phyloP scores from a whole-genome alignment of 768 basidiomycete genomes.

The Boletus vinaceobasis region DNA sequence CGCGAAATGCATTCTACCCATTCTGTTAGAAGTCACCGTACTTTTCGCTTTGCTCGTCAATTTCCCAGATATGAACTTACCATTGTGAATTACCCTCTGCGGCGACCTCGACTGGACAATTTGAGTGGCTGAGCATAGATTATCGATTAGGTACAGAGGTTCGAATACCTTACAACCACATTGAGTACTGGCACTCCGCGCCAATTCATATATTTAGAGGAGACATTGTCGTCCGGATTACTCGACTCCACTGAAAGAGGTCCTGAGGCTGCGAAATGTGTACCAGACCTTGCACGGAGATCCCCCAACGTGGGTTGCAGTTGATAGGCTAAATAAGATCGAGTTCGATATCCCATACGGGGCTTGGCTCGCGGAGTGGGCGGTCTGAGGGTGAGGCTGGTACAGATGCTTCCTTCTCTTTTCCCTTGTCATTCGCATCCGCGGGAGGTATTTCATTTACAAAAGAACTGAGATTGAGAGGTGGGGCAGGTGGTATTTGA shows the following conservation, averaged over 20 bases:
- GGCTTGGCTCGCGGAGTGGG: conserved; percentile 47
- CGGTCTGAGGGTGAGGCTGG: conserved; percentile 4
- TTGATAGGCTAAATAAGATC: conserved; percentile 38
- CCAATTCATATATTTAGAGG: neutral
- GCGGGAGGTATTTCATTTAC: neutral
- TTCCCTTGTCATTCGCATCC: conserved; percentile 10
- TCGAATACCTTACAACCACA: neutral
- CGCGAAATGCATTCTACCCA: neutral
- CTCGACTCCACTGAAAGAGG: neutral
- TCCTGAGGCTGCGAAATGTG: neutral
- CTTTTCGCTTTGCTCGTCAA: neutral
- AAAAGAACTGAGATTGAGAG: neutral
- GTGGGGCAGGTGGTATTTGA: conserved; percentile 15
- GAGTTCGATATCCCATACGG: conserved; percentile 72
- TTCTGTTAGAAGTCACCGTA: neutral
- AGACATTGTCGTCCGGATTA: neutral
- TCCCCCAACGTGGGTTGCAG: conserved; percentile 12
- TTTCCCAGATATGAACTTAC: neutral
- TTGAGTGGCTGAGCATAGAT: neutral
- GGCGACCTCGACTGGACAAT: neutral
- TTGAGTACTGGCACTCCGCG: neutral
- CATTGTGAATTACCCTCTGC: neutral
- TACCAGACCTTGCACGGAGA: neutral
- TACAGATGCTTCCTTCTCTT: conserved; percentile 20
- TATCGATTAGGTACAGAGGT: too few species aligned